Base-by-base conservation (phyloP, 805 yeast species). In the Kuraishia ogatae region DNA sequence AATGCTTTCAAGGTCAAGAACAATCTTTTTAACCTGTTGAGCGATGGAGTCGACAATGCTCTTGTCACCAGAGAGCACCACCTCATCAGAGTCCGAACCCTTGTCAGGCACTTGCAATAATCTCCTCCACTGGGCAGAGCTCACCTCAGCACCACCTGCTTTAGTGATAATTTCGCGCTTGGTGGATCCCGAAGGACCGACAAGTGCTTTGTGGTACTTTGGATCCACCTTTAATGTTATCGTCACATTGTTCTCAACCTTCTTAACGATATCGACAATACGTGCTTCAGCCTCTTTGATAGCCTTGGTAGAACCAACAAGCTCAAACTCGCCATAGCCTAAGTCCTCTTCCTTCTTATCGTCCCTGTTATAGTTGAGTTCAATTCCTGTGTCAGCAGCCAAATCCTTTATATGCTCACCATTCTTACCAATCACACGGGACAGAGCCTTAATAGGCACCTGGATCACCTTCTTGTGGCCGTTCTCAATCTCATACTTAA, bases 361-460 rank as follows among this genome's bases (percentile, higher is more conserved):
- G 55, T 73, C 73, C 60, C 77, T 72, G 57, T 66, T 65, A 60
- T 75, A 73, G 53, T 69, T 65, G 67, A 82, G 76, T 60, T 84
- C 85, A 53, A 84, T 81, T 50, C 85, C 88, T 46, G 83, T 72
- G 48, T 78, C 81, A 53, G 85, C 91, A 58, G 89, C 81, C 56
- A 96, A 85, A 64, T 87, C 89, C 59, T 84, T 87, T 64, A 94
- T 86, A 53, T 79, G 80, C 58, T 89, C 93, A 66, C 98, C 97
- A 57, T 78, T 77, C 65, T 87, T 90, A 64, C 99, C 99, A 67
- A 94, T 91, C 56, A 94, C 84, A 66, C 90, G 79, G 21, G 97
- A 79, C 57, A 93, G 79, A n/a, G 90, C 85, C 58, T 78, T 81
- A 49, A 77, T 67, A 46, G 97, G 96, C 53, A 94, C 85, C 51